Evolutionary conservation across 768 basidiomycete species (phyloP).

Genomic region (Strobilomyces dryophilus): DNA sequence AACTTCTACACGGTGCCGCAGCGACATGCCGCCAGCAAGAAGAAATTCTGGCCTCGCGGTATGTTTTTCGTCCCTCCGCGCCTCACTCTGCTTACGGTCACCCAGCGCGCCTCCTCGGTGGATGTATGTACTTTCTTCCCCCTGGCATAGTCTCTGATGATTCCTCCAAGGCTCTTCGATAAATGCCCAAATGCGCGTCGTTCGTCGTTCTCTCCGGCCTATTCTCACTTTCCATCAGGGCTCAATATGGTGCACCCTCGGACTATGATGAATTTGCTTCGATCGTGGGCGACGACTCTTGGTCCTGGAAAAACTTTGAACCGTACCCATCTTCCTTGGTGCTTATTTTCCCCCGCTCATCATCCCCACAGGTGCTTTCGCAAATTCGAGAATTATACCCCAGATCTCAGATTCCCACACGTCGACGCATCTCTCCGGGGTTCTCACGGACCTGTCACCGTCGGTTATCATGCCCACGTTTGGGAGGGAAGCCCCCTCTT

Average conservation of each 20-base stretch:
- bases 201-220: not conserved
- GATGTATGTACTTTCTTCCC: slow-evolving; percentile 48
- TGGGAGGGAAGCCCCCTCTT: slow-evolving; percentile 48
- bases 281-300: slow-evolving; percentile 49
- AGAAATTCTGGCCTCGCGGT: slow-evolving; percentile 67
- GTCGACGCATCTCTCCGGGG: slow-evolving; percentile 49
- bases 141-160: not conserved
- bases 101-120: slow-evolving; percentile 66
- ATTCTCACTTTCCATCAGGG: slow-evolving; percentile 23
- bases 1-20: slow-evolving; percentile 57
- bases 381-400: slow-evolving; percentile 61
- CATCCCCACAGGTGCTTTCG: slow-evolving; percentile 52
- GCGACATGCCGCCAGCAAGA: slow-evolving; percentile 40
- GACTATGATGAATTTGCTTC: slow-evolving; percentile 67
- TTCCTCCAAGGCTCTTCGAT: slow-evolving; percentile 49
- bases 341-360: not conserved
- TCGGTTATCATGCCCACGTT: slow-evolving; percentile 53
- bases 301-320: slow-evolving; percentile 52
- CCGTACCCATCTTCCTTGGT: slow-evolving; percentile 31
- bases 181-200: slow-evolving; percentile 50
- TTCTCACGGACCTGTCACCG: slow-evolving; percentile 49
- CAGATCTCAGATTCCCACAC: slow-evolving; percentile 44
- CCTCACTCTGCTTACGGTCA: not conserved
- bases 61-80: not conserved
- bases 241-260: slow-evolving; percentile 61